A percentile compares a stretch with the other conserved stretches of the same genome.
These are phyloP conservation scores for Copromyces sp. DNA, from an alignment of 495 filamentous ascomycete genomes.

Conservation along the genomic window DNA sequence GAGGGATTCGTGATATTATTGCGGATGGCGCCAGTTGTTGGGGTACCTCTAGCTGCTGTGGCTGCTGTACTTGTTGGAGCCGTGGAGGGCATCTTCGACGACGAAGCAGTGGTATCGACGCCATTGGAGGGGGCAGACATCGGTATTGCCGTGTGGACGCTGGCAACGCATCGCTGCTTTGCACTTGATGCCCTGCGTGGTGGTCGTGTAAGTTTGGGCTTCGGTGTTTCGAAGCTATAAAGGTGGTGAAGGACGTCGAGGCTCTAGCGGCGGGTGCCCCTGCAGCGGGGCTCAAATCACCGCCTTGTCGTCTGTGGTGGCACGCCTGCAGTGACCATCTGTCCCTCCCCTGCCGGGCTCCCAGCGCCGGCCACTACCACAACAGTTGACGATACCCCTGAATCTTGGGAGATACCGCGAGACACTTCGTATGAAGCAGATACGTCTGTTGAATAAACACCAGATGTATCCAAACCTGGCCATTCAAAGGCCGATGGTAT, in stretches of 20 bases:
- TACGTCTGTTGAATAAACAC: background rate
- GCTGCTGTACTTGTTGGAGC: slow-evolving; percentile 2
- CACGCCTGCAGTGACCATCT: background rate
- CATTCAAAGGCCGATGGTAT: background rate
- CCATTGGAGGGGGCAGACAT: slow-evolving; percentile 33
- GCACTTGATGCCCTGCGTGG: background rate
- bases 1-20: slow-evolving; percentile 6
- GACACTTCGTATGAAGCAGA: background rate
- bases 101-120: slow-evolving; percentile 16
- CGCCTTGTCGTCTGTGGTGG: background rate
- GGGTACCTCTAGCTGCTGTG: slow-evolving; percentile 1
- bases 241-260: background rate
- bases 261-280: background rate
- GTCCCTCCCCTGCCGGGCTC: background rate
- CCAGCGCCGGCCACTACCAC: background rate
- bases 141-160: slow-evolving; percentile 17
- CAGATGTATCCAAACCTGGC: background rate
- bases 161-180: slow-evolving; percentile 25
- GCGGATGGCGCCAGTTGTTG: slow-evolving; percentile 1
- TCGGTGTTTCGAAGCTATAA: background rate
- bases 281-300: background rate
- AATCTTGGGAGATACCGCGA: background rate
- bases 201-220: background rate
- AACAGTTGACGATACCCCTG: background rate
- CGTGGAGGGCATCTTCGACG: slow-evolving; percentile 14